Conservation (phyloP, 140 eudicot genomes). For the Flaveria floridana region DNA sequence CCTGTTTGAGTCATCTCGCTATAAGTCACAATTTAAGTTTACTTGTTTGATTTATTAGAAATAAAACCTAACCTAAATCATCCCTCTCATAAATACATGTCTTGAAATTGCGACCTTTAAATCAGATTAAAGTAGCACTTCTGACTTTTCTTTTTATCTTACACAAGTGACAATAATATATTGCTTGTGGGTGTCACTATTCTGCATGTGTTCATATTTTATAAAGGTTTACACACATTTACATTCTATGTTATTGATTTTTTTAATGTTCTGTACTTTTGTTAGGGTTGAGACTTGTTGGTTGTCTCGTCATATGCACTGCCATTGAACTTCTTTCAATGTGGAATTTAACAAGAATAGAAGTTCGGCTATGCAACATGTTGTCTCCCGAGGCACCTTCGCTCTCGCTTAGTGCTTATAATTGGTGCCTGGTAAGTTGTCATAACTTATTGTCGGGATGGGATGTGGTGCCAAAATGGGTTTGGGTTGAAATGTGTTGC, state of each 20-base stretch:
- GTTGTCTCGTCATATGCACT: slow-evolving; percentile 58
- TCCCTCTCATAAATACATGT: not conserved
- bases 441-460: slow-evolving; percentile 12
- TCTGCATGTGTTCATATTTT: slow-evolving; percentile 28
- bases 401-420: slow-evolving; percentile 81
- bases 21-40: no score
- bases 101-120: not conserved
- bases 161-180: not conserved
- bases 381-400: slow-evolving; percentile 95
- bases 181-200: not conserved
- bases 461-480: not conserved
- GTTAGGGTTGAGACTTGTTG: slow-evolving; percentile 59
- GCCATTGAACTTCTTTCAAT: slow-evolving; percentile 80
- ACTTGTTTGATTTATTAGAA: not conserved
- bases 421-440: slow-evolving; percentile 81
- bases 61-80: not conserved
- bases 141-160: not conserved
- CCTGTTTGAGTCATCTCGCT: not conserved
- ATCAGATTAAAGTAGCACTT: not conserved
- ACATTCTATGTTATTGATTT: not conserved
- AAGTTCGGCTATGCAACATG: slow-evolving; percentile 86
- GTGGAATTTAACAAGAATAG: slow-evolving; percentile 98
- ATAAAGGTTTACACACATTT: not conserved
- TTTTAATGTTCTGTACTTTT: not conserved
- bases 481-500: not conserved